phyloP scores from a whole-genome alignment of 352 stramenopile species.

The Globisporangium viniferum region DNA sequence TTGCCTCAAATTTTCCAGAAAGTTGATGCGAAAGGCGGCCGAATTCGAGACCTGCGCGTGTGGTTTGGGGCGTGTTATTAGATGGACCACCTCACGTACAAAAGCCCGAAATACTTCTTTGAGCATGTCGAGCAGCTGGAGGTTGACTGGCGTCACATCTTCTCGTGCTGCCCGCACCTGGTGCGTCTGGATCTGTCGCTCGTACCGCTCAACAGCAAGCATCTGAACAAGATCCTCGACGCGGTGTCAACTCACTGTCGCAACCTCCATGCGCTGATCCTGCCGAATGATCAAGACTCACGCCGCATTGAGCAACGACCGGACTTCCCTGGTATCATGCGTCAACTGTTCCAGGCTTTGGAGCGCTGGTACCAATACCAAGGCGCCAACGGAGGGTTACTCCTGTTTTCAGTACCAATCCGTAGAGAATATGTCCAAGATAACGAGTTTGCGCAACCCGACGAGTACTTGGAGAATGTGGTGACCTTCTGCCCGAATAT shows the following conservation, averaged over 20 bases:
- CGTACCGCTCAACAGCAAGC: constrained; percentile 14
- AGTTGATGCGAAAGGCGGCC: neutral
- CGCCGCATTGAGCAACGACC: too few species aligned
- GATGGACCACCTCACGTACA: too few species aligned
- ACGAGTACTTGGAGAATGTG: too few species aligned
- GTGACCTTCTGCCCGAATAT: too few species aligned
- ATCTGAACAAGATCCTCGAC: constrained; percentile 8
- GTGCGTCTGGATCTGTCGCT: constrained; percentile 15
- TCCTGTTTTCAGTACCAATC: too few species aligned
- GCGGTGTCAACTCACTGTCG: constrained; percentile 11
- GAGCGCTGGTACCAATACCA: too few species aligned
- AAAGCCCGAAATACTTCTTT: neutral
- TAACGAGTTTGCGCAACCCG: too few species aligned
- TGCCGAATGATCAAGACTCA: too few species aligned
- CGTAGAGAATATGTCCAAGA: too few species aligned
- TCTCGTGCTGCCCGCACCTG: constrained; percentile 2
- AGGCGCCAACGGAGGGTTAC: too few species aligned
- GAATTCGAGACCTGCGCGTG: neutral
- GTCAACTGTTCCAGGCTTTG: too few species aligned
- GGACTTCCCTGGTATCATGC: too few species aligned
- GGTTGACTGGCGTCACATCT: constrained; percentile 19
- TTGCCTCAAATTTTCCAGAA: neutral
- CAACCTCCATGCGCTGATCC: neutral
- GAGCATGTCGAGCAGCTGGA: neutral
- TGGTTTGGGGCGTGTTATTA: neutral